Evolutionary conservation across 1,284 basidiomycete species (phyloP), one percentile per base, ranked within the genome.

Genomic region (Flammula alnicola): DNA sequence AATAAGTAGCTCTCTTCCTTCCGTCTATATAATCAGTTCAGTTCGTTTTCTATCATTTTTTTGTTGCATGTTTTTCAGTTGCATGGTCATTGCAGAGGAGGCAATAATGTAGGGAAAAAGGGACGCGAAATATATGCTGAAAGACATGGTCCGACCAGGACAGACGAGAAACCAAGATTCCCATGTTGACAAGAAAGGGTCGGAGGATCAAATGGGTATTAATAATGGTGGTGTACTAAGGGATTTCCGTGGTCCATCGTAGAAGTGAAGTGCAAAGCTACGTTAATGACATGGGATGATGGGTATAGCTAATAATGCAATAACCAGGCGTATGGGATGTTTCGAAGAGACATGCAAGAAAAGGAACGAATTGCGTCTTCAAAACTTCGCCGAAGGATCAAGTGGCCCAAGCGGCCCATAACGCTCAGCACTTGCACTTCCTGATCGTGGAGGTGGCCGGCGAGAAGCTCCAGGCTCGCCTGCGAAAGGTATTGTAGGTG

Each of bases 361-460:
- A 48, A 32, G 26, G 22, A 36, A 38, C 23, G 30, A 46, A 27
- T 23, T 14, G 42, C 37, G 22, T 33, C 19, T 45, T 73, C 62
- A 78, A 61, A 75, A 72, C 69, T 69, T 71, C 47, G 73, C 68
- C 29, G 73, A 75, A 44, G 88, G 88, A 67, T 87, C 88, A 49
- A 90, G 69, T 25, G 89, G 89, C 45, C 89, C 89, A 50, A 91
- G 71, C 2, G 89, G 89, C 46, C 89, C 88, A 63, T 91, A 91
- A 41, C 76, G 75, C 54, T 77, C 72, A 46, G 66, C 69, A 47
- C 70, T 71, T 35, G 71, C 76, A 57, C 60, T 38, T 26, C 52
- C n/a, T n/a, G n/a, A n/a, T n/a, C n/a, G n/a, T n/a, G n/a, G 55
- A 16, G 52, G 47, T 11, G 49, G 49, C n/a, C 33, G 41, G 36